phyloP scores from a whole-genome alignment of 2,329 filamentous ascomycete genomes.

The Cadophora sp. region DNA sequence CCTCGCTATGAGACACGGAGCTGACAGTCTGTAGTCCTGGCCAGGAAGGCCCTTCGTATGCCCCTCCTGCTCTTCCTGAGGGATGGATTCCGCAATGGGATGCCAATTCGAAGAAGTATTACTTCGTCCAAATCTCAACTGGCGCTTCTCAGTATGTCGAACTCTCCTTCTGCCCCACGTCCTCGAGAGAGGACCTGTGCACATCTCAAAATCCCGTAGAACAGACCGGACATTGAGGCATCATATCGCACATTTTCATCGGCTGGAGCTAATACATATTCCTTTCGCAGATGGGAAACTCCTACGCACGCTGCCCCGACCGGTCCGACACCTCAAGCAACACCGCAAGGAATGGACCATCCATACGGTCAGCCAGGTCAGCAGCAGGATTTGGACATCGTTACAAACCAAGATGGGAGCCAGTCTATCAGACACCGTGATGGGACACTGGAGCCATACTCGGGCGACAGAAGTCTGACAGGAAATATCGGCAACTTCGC shows the following conservation, averaged over 20 bases:
- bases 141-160: conserved; percentile 78
- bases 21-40: conserved; percentile 39
- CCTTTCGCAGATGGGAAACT: conserved; percentile 17
- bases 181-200: neutral
- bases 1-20: conserved; percentile 13
- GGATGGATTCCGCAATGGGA: conserved; percentile 78
- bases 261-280: neutral
- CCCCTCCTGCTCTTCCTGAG: conserved; percentile 64
- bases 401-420: conserved; percentile 67
- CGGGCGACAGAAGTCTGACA: conserved; percentile 62
- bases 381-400: conserved; percentile 49
- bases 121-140: conserved; percentile 75
- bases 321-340: conserved; percentile 63
- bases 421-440: conserved; percentile 67
- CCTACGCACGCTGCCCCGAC: conserved; percentile 67
- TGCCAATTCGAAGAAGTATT: conserved; percentile 67
- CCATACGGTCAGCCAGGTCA: conserved; percentile 56
- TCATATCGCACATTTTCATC: neutral
- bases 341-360: conserved; percentile 57
- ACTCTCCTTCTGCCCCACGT: conserved; percentile 40
- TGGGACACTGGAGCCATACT: conserved; percentile 62
- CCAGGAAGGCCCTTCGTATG: conserved; percentile 45
- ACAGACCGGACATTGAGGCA: neutral
- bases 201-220: neutral
- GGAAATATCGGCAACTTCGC: conserved; percentile 48